A percentile compares a stretch with the other conserved stretches of the same genome.
Conservation (phyloP, 805 yeast species). For the Wickerhamiella siamensis region DNA sequence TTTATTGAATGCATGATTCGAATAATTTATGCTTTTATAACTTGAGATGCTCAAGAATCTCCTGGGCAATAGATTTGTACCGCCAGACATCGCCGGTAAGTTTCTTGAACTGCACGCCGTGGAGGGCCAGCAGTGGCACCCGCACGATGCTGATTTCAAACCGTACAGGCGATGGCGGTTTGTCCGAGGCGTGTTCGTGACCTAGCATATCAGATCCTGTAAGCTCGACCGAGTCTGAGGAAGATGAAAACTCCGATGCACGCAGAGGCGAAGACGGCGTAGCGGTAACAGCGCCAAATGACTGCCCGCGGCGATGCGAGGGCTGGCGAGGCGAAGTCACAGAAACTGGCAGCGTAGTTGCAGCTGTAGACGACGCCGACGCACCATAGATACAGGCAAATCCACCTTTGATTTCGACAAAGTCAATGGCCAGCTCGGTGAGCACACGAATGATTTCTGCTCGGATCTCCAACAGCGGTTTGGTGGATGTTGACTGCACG, state of each 20-base stretch:
- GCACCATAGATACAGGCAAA: conserved; percentile 65
- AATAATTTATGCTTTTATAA: conserved; percentile 26
- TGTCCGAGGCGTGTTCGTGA: conserved; percentile 11
- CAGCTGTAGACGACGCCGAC: conserved; percentile 3
- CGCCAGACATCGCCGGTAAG: conserved; percentile 90
- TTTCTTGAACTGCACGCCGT: conserved; percentile 91
- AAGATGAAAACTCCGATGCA: conserved; percentile 15
- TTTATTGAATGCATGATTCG: not conserved
- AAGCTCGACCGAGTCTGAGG: conserved; percentile 23
- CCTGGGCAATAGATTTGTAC: conserved; percentile 81
- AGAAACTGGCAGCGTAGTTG: conserved; percentile 1
- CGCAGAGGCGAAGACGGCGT: conserved; percentile 19
- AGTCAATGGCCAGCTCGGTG: conserved; percentile 62
- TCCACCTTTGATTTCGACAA: conserved; percentile 86
- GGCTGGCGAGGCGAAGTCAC: not conserved
- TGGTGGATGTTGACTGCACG: conserved; percentile 88
- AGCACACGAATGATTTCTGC: conserved; percentile 68
- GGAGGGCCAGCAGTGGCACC: conserved; percentile 77
- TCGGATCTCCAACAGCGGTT: conserved; percentile 77
- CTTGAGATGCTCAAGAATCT: conserved; percentile 58
- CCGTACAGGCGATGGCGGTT: conserved; percentile 46
- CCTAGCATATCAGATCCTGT: conserved; percentile 28
- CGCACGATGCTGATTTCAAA: conserved; percentile 88
- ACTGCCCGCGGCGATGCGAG: conserved; percentile 1
- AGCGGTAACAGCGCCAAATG: not conserved